Evolutionary conservation across 2,329 filamentous ascomycete genomes (phyloP), one percentile per base, ranked within the genome.

Genomic region (Aspergillus phoenicis): DNA sequence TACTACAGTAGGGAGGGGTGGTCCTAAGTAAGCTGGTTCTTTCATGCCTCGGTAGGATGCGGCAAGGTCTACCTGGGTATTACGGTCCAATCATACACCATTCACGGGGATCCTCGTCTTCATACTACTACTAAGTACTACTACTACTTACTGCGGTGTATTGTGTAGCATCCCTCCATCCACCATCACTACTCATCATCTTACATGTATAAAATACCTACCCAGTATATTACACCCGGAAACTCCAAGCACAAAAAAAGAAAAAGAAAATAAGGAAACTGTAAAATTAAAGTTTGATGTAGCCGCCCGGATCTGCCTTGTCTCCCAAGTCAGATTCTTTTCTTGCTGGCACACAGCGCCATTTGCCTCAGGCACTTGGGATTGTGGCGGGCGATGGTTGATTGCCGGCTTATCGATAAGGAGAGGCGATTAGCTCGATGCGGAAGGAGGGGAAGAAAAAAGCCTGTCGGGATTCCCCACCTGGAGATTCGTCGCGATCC

Each of bases 361-460:
- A 36, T 49, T 51, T 62, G 60, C 60, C 60, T 62, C 60, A 62
- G 49, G 48, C 45, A 53, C n/a, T 24, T 24, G n/a, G 10, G 3
- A 39, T 11, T 20, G 41, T 51, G 47, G 41, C 30, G 15, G 20
- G 36, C 54, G 26, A 39, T 36, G 53, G 54, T 47, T 47, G 59
- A 13, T 26, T 30, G 20, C 13, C 15, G 47, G 24, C 67, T 70
- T 71, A 71, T 71, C 69, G 69, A 71, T 71, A 71, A 71, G 65
- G 49, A 33, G 56, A 53, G 41, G 52, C 57, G 49, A 58, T 63
- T 64, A 62, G 58, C 61, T 26, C 47, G n/a, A 51, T 51, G 26
- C 47, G 47, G 47, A 51, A 51, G 47, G 47, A 51, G 47, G 47
- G 47, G 47, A 28, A 51, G 47, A 28, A 51, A 51, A 30, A 49